Evolutionary conservation across 306 rosid genomes (phyloP), one percentile per base, ranked within the genome.

Genomic region (Cucumis sativus): DNA sequence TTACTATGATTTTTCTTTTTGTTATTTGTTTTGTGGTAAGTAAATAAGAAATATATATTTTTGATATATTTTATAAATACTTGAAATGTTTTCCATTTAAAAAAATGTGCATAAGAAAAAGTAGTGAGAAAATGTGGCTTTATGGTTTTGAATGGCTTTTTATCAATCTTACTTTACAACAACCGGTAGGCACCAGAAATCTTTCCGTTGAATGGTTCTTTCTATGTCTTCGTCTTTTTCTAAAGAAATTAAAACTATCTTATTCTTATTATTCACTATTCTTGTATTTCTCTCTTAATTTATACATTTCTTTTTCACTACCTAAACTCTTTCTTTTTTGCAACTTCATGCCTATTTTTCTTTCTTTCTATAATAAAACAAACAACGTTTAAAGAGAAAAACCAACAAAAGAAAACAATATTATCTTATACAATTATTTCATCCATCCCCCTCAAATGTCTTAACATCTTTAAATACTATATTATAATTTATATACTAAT

Each of bases 191-290:
- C 39, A n/a, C 28, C 56, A 68, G 59, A 70, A 23, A 70, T 14
- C 59, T 70, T 70, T 70, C 58, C 37, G 76, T 70, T 70, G 59
- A 70, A 70, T 70, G 76, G 76, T 20, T 70, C 59, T 49, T 70
- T 70, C 59, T 47, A 21, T 70, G 58, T 33, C 0, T 60, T 60
- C 4, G 7, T 64, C 17, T 41, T 10, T 67, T 67, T 28, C 3
- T 28, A 28, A 28, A 28, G 1, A 3, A 28, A 28, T 28, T 28
- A 28, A 28, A 28, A 28, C 30, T 28, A 4, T 37, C 14, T 59
- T 0, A 18, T 41, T 69, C 21, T 21, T 43, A n/a, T 1, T 37
- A 12, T 64, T 64, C 15, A 41, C 4, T 41, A 41, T 68, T 10
- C 6, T 1, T n/a, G 21, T 47, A 47, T 47, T 47, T 47, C 5